Conservation (phyloP, 768 basidiomycete species). For the Leccinum obscurum region DNA sequence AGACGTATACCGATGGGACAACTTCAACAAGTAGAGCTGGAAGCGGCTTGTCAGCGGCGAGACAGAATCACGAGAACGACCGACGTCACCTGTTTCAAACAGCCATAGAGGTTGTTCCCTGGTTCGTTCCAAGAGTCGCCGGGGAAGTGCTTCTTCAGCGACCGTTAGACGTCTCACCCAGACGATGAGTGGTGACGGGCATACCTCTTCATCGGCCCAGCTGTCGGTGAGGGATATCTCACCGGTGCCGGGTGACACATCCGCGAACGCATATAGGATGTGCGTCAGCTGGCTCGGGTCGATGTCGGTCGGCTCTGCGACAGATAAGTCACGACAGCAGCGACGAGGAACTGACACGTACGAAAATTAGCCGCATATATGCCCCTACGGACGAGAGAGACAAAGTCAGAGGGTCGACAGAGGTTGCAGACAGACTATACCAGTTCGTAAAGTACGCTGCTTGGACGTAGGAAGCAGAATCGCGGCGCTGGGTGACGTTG, state of each 20-base stretch:
- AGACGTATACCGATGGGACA: constrained; percentile 45
- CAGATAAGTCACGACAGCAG: constrained; percentile 6
- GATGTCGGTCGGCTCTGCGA: constrained; percentile 64
- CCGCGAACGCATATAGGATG: constrained; percentile 80
- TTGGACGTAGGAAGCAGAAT: constrained; percentile 29
- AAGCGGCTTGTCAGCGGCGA: background rate
- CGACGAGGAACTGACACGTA: constrained; percentile 29
- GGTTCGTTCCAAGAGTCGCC: constrained; percentile 71
- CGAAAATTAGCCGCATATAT: constrained; percentile 68
- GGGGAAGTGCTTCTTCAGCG: constrained; percentile 62
- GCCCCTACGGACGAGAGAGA: constrained; percentile 37
- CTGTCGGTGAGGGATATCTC: constrained; percentile 64
- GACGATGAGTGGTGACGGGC: background rate
- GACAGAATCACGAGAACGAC: background rate
- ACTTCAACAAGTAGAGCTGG: constrained; percentile 54
- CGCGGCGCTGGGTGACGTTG: constrained; percentile 12
- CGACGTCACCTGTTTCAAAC: constrained; percentile 66
- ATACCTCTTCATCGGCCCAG: constrained; percentile 72
- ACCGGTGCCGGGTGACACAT: constrained; percentile 62
- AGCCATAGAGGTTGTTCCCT: constrained; percentile 80
- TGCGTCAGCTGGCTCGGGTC: constrained; percentile 63
- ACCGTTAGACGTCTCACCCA: constrained; percentile 5
- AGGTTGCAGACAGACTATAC: constrained; percentile 12
- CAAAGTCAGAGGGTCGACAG: background rate
- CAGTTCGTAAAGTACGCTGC: constrained; percentile 40